Evolutionary conservation across 352 stramenopile species (phyloP), one percentile per base, ranked within the genome.

Genomic region (Globisporangium ultimum): DNA sequence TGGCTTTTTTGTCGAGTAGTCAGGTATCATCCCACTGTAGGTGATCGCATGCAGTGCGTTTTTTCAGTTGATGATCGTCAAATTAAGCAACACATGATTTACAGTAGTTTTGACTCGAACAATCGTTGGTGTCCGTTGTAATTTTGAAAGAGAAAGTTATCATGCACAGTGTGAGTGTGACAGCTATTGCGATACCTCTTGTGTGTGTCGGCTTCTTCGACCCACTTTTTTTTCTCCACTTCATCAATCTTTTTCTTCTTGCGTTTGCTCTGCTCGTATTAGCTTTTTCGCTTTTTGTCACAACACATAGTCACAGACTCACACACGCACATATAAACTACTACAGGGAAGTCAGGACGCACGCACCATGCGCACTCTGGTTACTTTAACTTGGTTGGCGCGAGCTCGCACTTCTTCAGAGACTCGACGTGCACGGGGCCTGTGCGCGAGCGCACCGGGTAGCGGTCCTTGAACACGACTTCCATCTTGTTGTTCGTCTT

Each of bases 401-500:
- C 65, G 49, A 84, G 60, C 13, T 62, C 58, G 24, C 57, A 49
- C 67, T 88, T 88, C 63, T 82, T 74, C 28, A 90, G 64, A 47
- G 78, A 86, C 66, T 90, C 80, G 47, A 87, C 79, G 51, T 69
- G 72, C 34, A 84, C 61, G 48, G 76, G 74, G 20, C 80, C 80
- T 10, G 64, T 74, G 42, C 74, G 71, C 51, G 80, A 87, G 36
- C 78, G 74, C 21, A 90, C 64, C 6, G 75, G 60, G 62, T 66
- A 89, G 56, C 77, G 78, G 22, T 88, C 78, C 64, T 74, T 67
- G 67, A 85, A 91, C 78, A 84, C 65, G 49, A 91, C 64, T 62
- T 91, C 78, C 52, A 75, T 71, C 76, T 91, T 89, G 59, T 85
- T 85, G 65, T 76, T 89, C 38, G 78, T 89, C 72, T 80, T 87